Base-by-base conservation (phyloP, 2,329 filamentous ascomycete genomes). In the Colletotrichum echinochloae region DNA sequence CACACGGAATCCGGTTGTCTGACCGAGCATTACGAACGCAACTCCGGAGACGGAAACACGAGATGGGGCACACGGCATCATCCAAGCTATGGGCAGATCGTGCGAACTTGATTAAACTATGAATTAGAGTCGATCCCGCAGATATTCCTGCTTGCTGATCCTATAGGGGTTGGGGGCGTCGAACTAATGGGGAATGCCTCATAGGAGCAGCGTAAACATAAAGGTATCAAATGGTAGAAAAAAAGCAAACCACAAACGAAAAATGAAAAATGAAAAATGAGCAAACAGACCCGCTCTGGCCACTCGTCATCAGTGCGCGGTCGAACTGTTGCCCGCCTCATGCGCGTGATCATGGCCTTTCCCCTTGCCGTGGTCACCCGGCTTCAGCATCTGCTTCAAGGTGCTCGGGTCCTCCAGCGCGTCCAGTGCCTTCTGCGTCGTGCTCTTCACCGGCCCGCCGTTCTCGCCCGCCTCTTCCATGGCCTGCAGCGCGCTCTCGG, bases 351-450 rank as follows among this genome's bases (percentile, higher is more conserved):
- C 33, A 20, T 26, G 30, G 2, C 8, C 39, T 12, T 20, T 41
- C 2, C 9, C 51, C n/a, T 56, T 59, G 20, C 51, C 60, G 6
- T 60, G 57, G 4, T 49, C 30, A 3, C 64, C 68, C 7, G 57
- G 59, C 57, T 48, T 35, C 30, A 73, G n/a, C 49, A 73, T 46
- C n/a, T 79, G 78, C 78, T 83, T 87, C 49, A 86, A 73, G 63
- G 80, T 79, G 35, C 77, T 76, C 5, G 87, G 87, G 62, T 88
- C 83, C 76, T 87, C 85, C 2, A 89, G 56, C 0, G 85, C 81
- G 4, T 87, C 86, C 74, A 83, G 82, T 1, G 83, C 86, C 55
- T 80, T 81, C 77, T 90, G 86, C 73, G 81, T 85, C 78, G 86
- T 88, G 71, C 84, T 88, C 80, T 82, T 85, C 79, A 74, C 57